Evolutionary conservation across 1,139 yeast species (phyloP).

Genomic region (Magnusiomyces magnusii): DNA sequence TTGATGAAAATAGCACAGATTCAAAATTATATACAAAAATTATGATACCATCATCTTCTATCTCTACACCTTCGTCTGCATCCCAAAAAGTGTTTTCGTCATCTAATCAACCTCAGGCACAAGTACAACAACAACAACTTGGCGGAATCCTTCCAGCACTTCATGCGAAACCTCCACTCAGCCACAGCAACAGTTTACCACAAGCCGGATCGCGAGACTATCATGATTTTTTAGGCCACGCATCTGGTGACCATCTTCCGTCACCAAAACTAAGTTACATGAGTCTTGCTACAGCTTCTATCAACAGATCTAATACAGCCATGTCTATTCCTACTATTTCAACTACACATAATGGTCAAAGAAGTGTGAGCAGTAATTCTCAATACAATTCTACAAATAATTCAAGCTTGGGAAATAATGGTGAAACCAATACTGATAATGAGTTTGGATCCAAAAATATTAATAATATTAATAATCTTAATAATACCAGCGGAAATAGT

Average conservation of each 20-base stretch:
- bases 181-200: conserved; percentile 4
- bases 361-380: background rate
- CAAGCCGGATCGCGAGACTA: conserved; percentile 1
- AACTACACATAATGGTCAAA: background rate
- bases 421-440: background rate
- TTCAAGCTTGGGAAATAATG: background rate
- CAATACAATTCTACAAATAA: background rate
- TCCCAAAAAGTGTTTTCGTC: background rate
- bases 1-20: background rate
- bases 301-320: background rate
- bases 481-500: conserved; percentile 4
- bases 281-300: conserved; percentile 4
- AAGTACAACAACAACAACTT: background rate
- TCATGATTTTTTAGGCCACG: background rate
- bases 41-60: background rate
- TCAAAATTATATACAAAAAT: background rate
- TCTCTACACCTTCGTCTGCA: background rate
- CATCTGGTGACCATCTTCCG: background rate
- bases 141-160: background rate
- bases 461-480: conserved; percentile 6
- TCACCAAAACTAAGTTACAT: conserved; percentile 1
- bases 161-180: conserved; percentile 3
- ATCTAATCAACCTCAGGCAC: background rate
- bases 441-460: background rate
- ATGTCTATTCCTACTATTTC: background rate